Evolutionary conservation across 2,329 filamentous ascomycete species (phyloP).

Genomic region (Cryoendolithus antarcticus): DNA sequence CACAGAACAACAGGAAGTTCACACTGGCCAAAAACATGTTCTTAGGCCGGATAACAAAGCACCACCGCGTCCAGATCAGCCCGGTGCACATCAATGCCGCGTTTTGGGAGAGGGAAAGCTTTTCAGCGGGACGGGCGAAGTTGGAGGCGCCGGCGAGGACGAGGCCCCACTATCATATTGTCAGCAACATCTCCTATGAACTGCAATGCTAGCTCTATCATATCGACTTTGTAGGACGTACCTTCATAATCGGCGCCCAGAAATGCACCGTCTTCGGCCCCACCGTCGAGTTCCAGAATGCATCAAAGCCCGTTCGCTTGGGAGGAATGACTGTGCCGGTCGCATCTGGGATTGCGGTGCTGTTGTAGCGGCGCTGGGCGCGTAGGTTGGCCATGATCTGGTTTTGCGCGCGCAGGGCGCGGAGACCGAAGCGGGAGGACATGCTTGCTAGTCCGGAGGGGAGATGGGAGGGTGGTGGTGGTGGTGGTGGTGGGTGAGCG

Average conservation of each 20-base stretch:
- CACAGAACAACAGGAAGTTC: constrained; percentile 92
- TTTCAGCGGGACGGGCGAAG: constrained; percentile 79
- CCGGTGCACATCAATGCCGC: constrained; percentile 79
- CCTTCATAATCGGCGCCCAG: constrained; percentile 94
- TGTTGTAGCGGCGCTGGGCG: constrained; percentile 48
- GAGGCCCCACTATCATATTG: constrained; percentile 58
- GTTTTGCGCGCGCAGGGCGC: constrained; percentile 41
- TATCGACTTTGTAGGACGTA: too few relatives aligned
- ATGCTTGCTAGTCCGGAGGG: constrained; percentile 27
- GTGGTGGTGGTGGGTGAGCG: constrained; percentile 4
- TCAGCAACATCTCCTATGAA: too few relatives aligned
- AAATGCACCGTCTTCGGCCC: constrained; percentile 80
- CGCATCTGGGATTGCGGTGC: constrained; percentile 43
- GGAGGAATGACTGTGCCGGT: constrained; percentile 15
- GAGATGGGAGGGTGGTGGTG: not conserved
- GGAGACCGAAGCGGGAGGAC: constrained; percentile 46
- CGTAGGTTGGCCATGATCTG: constrained; percentile 16
- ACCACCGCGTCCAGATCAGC: constrained; percentile 97
- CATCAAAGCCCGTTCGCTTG: constrained; percentile 45
- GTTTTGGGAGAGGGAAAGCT: constrained; percentile 90
- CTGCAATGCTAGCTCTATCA: too few relatives aligned
- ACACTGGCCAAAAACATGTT: constrained; percentile 89
- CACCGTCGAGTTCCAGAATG: constrained; percentile 46
- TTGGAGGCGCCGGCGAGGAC: constrained; percentile 88
- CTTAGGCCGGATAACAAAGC: constrained; percentile 86